Evolutionary conservation across 2,329 filamentous ascomycete species (phyloP), one percentile per base, ranked within the genome.

Genomic region (Gliomastix tumulicola): DNA sequence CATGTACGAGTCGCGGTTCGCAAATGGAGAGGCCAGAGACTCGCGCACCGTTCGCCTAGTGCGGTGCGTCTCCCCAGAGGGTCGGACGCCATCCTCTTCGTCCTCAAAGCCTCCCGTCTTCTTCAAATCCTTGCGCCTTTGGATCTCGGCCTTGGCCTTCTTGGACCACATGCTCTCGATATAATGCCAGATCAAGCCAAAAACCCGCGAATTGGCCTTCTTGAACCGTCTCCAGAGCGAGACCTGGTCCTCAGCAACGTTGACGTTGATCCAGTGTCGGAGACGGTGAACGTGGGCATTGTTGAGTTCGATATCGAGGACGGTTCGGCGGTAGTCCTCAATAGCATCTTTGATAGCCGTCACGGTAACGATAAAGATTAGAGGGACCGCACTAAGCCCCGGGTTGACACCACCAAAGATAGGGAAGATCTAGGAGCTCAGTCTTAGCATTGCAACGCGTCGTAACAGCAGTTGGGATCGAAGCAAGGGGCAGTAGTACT

Each of bases 321-420:
- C 70, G 0, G 90, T 97, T 62, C 92, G 76, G 49, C 92, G 77
- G 69, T 88, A 97, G 63, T 98, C 92, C 62, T 98, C 92, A 44
- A 97, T 82, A 15, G 82, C 92, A 57, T 98, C 92, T 62, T 97
- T 98, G 59, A 96, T 76, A 20, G 88, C 82, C 3, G 92, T 98
- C 37, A 96, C 76, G 42, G 76, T 65, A 37, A 98, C 71, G 60
- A 98, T 97, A 52, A 95, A 82, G 48, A 98, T 96, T 45, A 98
- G 69, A 36, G 92, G 92, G 17, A 92, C 88, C 6, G 90, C 80
- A 54, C 88, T 90, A 30, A 98, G 69, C 28, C 85, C 92, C 15
- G 92, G 90, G 54, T 96, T 95, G 21, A 79, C 76, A 44, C 84
- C 89, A 51, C 92, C 92, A 56, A 98, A 98, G 46, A 98, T 95